Evolutionary conservation across 2,329 filamentous ascomycete species (phyloP).

Genomic region (Leptographium galeiforme): DNA sequence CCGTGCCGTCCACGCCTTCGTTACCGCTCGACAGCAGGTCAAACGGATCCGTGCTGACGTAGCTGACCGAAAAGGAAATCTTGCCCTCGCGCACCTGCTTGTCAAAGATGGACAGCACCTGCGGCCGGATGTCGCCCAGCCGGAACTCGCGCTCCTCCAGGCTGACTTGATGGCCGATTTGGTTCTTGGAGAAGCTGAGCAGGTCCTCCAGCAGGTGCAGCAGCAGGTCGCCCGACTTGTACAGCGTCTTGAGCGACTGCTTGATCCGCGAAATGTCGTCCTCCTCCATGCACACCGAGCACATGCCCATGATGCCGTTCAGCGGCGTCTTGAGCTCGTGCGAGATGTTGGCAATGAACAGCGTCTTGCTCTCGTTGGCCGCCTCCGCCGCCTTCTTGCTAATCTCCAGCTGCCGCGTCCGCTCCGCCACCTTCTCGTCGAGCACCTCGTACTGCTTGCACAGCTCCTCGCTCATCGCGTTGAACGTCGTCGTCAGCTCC

Average conservation of each 20-base stretch:
- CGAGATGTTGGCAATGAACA: conserved; percentile 92
- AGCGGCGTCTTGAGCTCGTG: conserved; percentile 83
- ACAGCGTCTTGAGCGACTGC: conserved; percentile 73
- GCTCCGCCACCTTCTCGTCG: conserved; percentile 70
- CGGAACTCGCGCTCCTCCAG: conserved; percentile 79
- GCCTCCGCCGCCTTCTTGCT: conserved; percentile 87
- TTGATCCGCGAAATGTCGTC: conserved; percentile 67
- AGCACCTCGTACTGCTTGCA: conserved; percentile 74
- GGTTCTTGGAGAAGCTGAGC: conserved; percentile 87
- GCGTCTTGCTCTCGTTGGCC: conserved; percentile 93
- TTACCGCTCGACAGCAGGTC: neutral
- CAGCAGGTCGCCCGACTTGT: conserved; percentile 75
- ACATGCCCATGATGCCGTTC: conserved; percentile 93
- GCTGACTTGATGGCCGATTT: conserved; percentile 71
- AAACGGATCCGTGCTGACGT: conserved; percentile 37
- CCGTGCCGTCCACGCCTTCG: neutral
- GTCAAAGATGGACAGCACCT: conserved; percentile 76
- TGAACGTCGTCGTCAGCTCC: conserved; percentile 74
- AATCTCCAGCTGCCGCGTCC: conserved; percentile 72
- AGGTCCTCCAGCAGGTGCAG: conserved; percentile 81
- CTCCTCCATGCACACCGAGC: conserved; percentile 84
- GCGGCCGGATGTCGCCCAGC: conserved; percentile 69
- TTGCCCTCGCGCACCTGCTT: conserved; percentile 73
- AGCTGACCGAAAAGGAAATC: conserved; percentile 61
- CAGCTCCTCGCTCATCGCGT: conserved; percentile 86